Conservation (phyloP, 2,329 filamentous ascomycete species). For the Chrysosporium queenslandicum region DNA sequence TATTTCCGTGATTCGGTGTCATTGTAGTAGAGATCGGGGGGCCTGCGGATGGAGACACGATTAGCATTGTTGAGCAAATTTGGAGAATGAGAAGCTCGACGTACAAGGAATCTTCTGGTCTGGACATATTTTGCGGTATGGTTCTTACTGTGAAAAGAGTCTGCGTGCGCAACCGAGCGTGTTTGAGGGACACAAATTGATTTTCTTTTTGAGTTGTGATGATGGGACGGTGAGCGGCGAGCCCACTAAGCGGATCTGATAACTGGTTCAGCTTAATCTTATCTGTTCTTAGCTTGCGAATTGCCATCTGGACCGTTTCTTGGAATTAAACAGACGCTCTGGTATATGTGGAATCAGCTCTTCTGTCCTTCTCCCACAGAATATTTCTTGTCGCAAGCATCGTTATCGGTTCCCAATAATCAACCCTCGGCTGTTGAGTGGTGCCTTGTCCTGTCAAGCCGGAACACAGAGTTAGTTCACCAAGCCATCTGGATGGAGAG, state of each 20-base stretch:
- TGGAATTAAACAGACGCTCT: too few species aligned
- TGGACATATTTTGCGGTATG: slow-evolving; percentile 63
- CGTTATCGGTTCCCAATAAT: too few species aligned
- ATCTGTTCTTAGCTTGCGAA: background rate
- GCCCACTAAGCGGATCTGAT: too few species aligned
- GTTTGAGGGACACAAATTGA: background rate
- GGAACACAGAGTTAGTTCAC: background rate
- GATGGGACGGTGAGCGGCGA: too few species aligned
- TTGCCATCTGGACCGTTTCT: too few species aligned
- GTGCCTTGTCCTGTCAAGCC: too few species aligned
- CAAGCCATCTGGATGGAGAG: background rate
- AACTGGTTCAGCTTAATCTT: too few species aligned
- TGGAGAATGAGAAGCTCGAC: slow-evolving; percentile 21
- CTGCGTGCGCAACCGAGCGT: background rate
- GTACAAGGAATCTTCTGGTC: slow-evolving; percentile 89
- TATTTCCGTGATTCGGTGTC: slow-evolving; percentile 94
- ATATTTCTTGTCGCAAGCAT: too few species aligned
- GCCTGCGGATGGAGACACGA: slow-evolving; percentile 42
- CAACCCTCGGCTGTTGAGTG: too few species aligned
- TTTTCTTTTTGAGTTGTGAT: too few species aligned
- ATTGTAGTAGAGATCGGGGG: slow-evolving; percentile 95
- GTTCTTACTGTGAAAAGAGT: background rate
- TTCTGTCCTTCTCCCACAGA: too few species aligned
- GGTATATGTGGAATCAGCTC: too few species aligned
- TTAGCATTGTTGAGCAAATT: background rate